A percentile compares a stretch with the other conserved stretches of the same genome.
Evolutionary conservation across 139 green algal species (phyloP).

Genomic region (Chlorella ohadii): DNA sequence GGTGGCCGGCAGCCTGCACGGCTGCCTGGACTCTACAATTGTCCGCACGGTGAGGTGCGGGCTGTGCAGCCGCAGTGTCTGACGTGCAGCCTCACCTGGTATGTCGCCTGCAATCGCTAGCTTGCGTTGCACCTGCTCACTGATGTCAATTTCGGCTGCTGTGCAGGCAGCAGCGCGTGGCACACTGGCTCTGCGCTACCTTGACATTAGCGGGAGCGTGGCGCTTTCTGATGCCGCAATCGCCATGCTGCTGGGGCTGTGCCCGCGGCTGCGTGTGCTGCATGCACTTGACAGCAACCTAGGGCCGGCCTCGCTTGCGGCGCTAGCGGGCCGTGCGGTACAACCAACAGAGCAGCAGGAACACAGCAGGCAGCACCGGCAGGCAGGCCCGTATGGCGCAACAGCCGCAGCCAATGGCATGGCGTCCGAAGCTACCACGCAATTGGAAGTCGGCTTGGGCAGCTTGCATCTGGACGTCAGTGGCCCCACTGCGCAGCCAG

Average conservation of each 20-base stretch:
- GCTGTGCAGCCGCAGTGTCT: not conserved
- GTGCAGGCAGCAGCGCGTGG: not conserved
- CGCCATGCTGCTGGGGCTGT: not conserved
- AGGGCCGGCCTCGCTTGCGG: not conserved
- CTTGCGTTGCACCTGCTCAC: not conserved
- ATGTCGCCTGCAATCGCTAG: too few species aligned
- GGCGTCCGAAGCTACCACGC: not conserved
- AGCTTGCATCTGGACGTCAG: not conserved
- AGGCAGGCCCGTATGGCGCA: too few species aligned
- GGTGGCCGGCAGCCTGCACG: not conserved
- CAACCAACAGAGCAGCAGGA: not conserved
- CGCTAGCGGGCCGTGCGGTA: not conserved
- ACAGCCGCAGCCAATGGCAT: not conserved
- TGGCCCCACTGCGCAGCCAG: not conserved
- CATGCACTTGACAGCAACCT: not conserved
- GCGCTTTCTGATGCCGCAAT: not conserved
- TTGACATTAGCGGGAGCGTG: not conserved
- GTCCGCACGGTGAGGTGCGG: not conserved
- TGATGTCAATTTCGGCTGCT: not conserved
- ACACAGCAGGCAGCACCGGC: not conserved
- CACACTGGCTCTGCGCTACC: not conserved
- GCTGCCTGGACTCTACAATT: not conserved
- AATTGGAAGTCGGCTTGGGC: not conserved
- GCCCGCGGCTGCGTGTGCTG: not conserved
- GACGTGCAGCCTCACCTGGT: not conserved